These are phyloP conservation scores for Phaeophleospora eucalypticola DNA, from an alignment of 2,329 filamentous ascomycete genomes.

Conservation along the genomic window DNA sequence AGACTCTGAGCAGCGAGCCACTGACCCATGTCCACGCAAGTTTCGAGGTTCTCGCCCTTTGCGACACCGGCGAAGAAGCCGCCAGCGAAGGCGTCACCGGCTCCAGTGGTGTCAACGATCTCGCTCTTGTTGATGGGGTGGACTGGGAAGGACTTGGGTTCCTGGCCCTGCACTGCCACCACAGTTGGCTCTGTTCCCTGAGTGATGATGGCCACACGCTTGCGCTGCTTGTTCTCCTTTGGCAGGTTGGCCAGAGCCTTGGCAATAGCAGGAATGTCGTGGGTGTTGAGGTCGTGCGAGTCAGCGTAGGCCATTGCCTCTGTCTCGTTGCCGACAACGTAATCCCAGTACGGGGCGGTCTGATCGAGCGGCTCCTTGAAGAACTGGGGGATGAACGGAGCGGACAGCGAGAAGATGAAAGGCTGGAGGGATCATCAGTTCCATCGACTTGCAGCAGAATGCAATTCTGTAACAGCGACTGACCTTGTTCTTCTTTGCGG, in stretches of 20 bases:
- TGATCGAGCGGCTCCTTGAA: slow-evolving; percentile 94
- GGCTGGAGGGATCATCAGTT: slow-evolving; percentile 38
- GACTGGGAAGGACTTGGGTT: slow-evolving; percentile 72
- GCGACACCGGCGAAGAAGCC: slow-evolving; percentile 89
- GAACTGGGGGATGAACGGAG: slow-evolving; percentile 93
- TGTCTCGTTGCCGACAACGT: slow-evolving; percentile 93
- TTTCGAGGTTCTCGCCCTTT: slow-evolving; percentile 73
- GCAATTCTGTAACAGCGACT: slow-evolving; percentile 13
- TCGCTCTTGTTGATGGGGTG: slow-evolving; percentile 69
- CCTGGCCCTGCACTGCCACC: slow-evolving; percentile 61
- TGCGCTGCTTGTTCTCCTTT: slow-evolving; percentile 83
- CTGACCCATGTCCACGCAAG: slow-evolving; percentile 84
- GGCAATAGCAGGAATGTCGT: slow-evolving; percentile 79
- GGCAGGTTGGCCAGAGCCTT: slow-evolving; percentile 80
- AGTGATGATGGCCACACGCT: slow-evolving; percentile 85
- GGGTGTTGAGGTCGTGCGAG: slow-evolving; percentile 67
- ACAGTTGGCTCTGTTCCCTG: slow-evolving; percentile 91
- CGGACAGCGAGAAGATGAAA: slow-evolving; percentile 87
- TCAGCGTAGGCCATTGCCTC: slow-evolving; percentile 86
- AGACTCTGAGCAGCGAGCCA: slow-evolving; percentile 95
- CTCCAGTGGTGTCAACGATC: slow-evolving; percentile 96
- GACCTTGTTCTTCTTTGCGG: slow-evolving; percentile 81
- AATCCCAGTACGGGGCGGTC: slow-evolving; percentile 87
- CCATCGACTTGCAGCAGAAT: slow-evolving; percentile 9
- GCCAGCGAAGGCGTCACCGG: slow-evolving; percentile 91